These are phyloP conservation scores for Wakefieldia striispora DNA, from an alignment of 768 basidiomycete species.

Conservation along the genomic window DNA sequence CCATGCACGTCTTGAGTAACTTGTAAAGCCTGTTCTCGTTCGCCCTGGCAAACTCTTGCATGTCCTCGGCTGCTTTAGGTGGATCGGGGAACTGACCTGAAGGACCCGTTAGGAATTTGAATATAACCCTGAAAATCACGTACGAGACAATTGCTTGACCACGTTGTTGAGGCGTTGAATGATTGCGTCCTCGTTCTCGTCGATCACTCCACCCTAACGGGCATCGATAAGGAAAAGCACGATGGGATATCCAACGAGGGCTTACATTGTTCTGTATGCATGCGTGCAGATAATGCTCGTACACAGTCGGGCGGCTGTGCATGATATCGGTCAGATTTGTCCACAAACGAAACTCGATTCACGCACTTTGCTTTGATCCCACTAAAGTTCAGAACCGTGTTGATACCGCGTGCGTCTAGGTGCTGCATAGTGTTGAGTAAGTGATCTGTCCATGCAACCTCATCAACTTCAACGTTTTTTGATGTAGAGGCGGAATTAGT, in stretches of 20 bases:
- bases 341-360: neutral
- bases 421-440: constrained; percentile 69
- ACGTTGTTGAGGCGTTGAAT: constrained; percentile 51
- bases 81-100: constrained; percentile 63
- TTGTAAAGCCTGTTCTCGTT: constrained; percentile 89
- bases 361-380: constrained; percentile 61
- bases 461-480: constrained; percentile 61
- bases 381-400: constrained; percentile 57
- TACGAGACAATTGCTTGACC: constrained; percentile 62
- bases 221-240: neutral
- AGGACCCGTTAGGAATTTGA: neutral
- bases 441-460: constrained; percentile 82
- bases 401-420: constrained; percentile 59
- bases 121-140: constrained; percentile 19
- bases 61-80: constrained; percentile 72
- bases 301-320: constrained; percentile 64
- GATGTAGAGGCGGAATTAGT: constrained; percentile 38
- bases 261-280: constrained; percentile 86
- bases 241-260: constrained; percentile 3
- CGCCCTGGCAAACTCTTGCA: constrained; percentile 77
- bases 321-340: constrained; percentile 1
- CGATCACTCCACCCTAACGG: constrained; percentile 83
- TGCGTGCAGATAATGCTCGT: constrained; percentile 64
- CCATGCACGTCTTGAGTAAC: constrained; percentile 76
- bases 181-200: constrained; percentile 71